Evolutionary conservation across 129 eudicot species (phyloP), one percentile per base, ranked within the genome.

Genomic region (sunflower (Helianthus annuus)): DNA sequence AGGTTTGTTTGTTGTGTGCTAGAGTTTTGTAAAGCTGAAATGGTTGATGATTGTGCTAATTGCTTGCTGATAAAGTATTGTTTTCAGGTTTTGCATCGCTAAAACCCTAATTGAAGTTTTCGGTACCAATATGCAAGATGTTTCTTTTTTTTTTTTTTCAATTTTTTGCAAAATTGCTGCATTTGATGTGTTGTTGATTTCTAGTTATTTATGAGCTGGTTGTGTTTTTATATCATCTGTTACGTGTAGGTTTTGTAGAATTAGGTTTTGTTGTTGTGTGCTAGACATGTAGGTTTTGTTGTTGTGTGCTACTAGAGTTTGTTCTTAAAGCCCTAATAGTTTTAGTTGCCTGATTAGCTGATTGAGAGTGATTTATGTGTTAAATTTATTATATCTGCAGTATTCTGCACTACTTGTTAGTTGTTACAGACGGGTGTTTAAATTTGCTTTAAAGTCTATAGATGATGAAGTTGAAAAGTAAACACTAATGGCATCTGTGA

Each of bases 141-240:
- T 27, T 34, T 58, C 0, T 19, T 19, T 19, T 11, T 17, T 2
- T 27, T 34, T 76, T 57, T 68, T n/a, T n/a, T n/a, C n/a, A n/a
- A n/a, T n/a, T n/a, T n/a, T 76, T 57, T 68, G 69, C 52, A 45
- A 68, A 76, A 17, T 57, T 68, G 68, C 80, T 48, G 62, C 51
- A 68, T 76, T 76, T 58, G 54, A 48, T 56, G 61, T 57, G 38
- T 53, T 58, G 34, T 69, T 7, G 49, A 48, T 48, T 46, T 40
- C 16, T 39, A 66, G 61, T 56, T 75, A 16, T 48, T 4, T 75
- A 29, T 45, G 67, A 48, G 66, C 32, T 42, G 29, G 32, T n/a
- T 6, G 27, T 27, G 44, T 48, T 7, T 7, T 49, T 32, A 32
- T 7, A 32, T 27, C 8, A 51, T 70, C 40, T 42, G 44, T 57